Percentiles rank a stretch among this genome's conserved stretches.
Evolutionary conservation across 2,329 filamentous ascomycete species (phyloP).

Genomic region (Pseudophaeomoniella oleicola): DNA sequence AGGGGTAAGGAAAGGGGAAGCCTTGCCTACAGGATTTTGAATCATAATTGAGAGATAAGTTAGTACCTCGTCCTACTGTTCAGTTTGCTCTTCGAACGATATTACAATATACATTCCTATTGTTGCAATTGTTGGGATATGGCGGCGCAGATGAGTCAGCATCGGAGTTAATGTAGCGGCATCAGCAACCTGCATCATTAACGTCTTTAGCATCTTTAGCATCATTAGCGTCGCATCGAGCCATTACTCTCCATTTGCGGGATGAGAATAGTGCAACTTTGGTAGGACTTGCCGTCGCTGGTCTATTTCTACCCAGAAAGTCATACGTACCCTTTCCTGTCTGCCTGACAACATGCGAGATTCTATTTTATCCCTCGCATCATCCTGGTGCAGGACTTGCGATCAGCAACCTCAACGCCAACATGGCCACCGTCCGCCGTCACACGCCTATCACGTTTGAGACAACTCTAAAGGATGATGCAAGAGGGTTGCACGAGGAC

Average conservation of each 20-base stretch:
- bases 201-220: neutral
- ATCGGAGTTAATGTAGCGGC: too few species aligned
- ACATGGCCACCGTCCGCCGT: neutral
- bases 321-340: too few species aligned
- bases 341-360: neutral
- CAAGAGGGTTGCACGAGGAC: neutral
- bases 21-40: too few species aligned
- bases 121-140: too few species aligned
- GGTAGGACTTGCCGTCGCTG: too few species aligned
- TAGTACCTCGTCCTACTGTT: neutral
- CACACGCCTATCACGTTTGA: neutral
- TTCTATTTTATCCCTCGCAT: neutral
- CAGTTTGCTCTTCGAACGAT: neutral
- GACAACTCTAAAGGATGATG: neutral
- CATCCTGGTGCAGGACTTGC: neutral
- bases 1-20: too few species aligned
- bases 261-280: neutral
- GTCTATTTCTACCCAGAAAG: too few species aligned
- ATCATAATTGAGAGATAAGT: neutral
- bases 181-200: neutral
- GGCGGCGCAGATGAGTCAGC: too few species aligned
- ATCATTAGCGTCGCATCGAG: neutral
- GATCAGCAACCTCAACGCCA: neutral
- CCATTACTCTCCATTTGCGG: neutral
- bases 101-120: neutral